Evolutionary conservation across 1,284 basidiomycete species (phyloP), one percentile per base, ranked within the genome.

Genomic region (Boletus sp.): DNA sequence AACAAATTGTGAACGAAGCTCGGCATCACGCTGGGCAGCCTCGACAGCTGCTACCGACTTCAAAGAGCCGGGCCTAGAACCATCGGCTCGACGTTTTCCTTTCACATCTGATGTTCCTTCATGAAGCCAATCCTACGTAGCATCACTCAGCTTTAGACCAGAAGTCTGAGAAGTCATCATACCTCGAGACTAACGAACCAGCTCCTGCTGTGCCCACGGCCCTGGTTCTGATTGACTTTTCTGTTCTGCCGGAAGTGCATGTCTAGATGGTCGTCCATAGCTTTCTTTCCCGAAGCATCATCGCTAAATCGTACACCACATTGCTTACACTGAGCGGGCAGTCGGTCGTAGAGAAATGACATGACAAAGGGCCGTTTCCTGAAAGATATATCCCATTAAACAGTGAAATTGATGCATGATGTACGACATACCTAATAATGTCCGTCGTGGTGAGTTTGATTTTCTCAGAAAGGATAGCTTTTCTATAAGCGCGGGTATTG

Each of bases 241-340:
- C 89, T 81, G 64, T 98, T 99, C 61, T 96, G 89, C 58, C 86
- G 80, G 72, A 97, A 98, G 69, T 99, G 96, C 88, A 93, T 91
- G 66, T 99, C 96, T 57, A 99, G 77, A 65, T 99, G 96, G 46
- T 86, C 80, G 58, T 96, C 84, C 73, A 94, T 80, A 22, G 76
- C 76, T 62, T 83, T 84, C 69, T 88, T 91, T 53, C 91, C 91
- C 42, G 72, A 63, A 22, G 70, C 63, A 33, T 80, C 81, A 55
- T 89, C 84, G 37, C 85, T 74, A 67, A 95, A 97, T 45, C 96
- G 84, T 53, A 91, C 73, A 9, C 89, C 91, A 72, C 95, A 99
- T 64, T 98, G 95, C 68, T 88, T 92, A 75, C 95, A 99, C 69
- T 93, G 88, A 19, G 82, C 72, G 9, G 88, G 78, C 19, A 95